Evolutionary conservation across 139 green algal genomes (phyloP), one percentile per base, ranked within the genome.

Genomic region (Chlamydomonas sphaeroides): DNA sequence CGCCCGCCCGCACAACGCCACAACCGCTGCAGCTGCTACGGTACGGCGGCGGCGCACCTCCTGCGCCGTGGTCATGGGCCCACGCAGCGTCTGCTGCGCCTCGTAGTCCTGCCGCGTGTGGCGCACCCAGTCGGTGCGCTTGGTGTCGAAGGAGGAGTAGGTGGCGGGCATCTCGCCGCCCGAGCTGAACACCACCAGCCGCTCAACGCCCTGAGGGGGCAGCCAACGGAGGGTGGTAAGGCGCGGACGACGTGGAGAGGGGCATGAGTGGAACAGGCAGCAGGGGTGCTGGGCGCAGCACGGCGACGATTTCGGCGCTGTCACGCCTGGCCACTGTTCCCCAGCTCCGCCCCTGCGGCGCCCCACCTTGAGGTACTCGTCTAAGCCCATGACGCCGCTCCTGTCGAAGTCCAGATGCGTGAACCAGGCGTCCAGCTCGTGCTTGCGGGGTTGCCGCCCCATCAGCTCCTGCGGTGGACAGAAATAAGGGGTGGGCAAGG

Each of bases 391-490:
- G 25, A 83, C 65, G 10, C 65, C 73, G 0, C 49, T 59, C 10
- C 84, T 59, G 59, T 88, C 84, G 49, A 85, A 88, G 68, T 88
- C 84, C 25, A 88, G 68, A 25, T 78, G 32, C 17, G 84, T 88
- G 84, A 88, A 88, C 84, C 84, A 88, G 11, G 53, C 51, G 67
- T 88, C 84, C 26, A 88, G 76, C 59, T 88, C 84, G 28, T 66
- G 48, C 57, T 88, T 88, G 23, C 84, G 68, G 0, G 84, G 84
- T n/a, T 76, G 76, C 30, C 84, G 68, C 5, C 75, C 74, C 7
- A 88, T 76, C 5, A 87, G 6, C 30, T 87, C 82, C 42, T 80
- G 77, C 21, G 59, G 11, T n/a, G n/a, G n/a, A n/a, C n/a, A n/a
- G n/a, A n/a, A n/a, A n/a, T n/a, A n/a, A n/a, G 56, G 20, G 56